Evolutionary conservation across 2,329 filamentous ascomycete genomes (phyloP).

Genomic region (Aspergillus pseudotamarii): DNA sequence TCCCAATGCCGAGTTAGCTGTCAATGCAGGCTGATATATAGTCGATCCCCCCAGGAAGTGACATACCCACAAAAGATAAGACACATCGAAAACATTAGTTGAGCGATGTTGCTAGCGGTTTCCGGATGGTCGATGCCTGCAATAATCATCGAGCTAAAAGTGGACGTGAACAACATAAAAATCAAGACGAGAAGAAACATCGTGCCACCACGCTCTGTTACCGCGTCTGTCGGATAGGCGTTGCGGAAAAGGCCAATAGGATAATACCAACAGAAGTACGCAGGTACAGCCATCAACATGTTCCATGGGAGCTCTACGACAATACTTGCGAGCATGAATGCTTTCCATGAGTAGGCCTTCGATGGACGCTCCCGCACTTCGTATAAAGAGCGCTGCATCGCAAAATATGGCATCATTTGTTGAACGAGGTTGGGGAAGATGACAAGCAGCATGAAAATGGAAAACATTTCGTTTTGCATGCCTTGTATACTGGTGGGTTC

Average conservation of each 20-base stretch:
- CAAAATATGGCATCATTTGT: slow-evolving; percentile 59
- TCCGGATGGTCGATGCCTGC: slow-evolving; percentile 68
- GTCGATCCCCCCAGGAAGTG: background rate
- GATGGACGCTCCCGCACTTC: slow-evolving; percentile 61
- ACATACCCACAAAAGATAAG: slow-evolving; percentile 57
- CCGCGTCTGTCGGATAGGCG: slow-evolving; percentile 34
- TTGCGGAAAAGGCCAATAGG: slow-evolving; percentile 52
- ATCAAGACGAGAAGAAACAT: slow-evolving; percentile 66
- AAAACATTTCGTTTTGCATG: slow-evolving; percentile 87
- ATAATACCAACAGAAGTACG: slow-evolving; percentile 69
- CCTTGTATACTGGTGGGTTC: slow-evolving; percentile 74
- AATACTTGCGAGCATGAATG: slow-evolving; percentile 69
- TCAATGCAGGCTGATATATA: background rate
- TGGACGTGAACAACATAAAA: slow-evolving; percentile 69
- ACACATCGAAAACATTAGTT: slow-evolving; percentile 59
- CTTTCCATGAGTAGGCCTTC: slow-evolving; percentile 73
- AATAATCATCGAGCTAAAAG: slow-evolving; percentile 73
- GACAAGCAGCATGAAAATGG: slow-evolving; percentile 79
- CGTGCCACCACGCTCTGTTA: slow-evolving; percentile 59
- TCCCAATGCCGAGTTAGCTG: slow-evolving; percentile 5
- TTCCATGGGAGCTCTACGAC: slow-evolving; percentile 69
- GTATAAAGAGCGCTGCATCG: slow-evolving; percentile 58
- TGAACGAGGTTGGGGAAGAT: slow-evolving; percentile 65
- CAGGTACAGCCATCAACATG: slow-evolving; percentile 59
- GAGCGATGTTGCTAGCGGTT: slow-evolving; percentile 64